A percentile compares a stretch with the other conserved stretches of the same genome.
These are phyloP conservation scores for Solanum hybrid DNA, from an alignment of 305 asterid species.

Conservation along the genomic window DNA sequence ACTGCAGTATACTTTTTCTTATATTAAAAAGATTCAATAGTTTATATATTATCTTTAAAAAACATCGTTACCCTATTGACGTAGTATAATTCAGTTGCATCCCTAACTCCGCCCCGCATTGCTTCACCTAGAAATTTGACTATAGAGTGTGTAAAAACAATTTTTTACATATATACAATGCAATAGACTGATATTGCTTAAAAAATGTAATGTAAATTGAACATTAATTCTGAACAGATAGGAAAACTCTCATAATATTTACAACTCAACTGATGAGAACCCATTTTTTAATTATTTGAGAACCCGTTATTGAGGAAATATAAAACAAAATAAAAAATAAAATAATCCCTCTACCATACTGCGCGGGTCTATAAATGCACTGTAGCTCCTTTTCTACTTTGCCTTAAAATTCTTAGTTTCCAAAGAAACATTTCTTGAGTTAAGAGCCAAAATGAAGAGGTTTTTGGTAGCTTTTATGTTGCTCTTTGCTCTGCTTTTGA, in stretches of 20 bases:
- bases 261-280: not conserved
- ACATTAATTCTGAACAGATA: not conserved
- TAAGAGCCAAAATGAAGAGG: slow-evolving; percentile 15
- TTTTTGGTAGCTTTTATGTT: slow-evolving; percentile 15
- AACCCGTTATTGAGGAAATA: not conserved
- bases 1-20: not conserved
- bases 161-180: not conserved
- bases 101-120: not conserved
- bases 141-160: not conserved
- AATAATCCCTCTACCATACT: not conserved
- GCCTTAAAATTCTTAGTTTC: not conserved
- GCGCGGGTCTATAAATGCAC: not conserved
- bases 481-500: slow-evolving; percentile 13
- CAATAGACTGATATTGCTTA: not conserved
- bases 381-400: not conserved
- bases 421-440: not conserved
- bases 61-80: not conserved
- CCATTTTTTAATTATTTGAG: not conserved
- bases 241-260: not conserved
- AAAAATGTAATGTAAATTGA: not conserved
- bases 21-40: not conserved
- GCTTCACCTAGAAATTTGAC: not conserved
- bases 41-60: not conserved
- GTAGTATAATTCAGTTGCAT: not conserved
- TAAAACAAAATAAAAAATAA: not conserved